Evolutionary conservation across 139 green algal species (phyloP).

Genomic region (Closterium sp.): DNA sequence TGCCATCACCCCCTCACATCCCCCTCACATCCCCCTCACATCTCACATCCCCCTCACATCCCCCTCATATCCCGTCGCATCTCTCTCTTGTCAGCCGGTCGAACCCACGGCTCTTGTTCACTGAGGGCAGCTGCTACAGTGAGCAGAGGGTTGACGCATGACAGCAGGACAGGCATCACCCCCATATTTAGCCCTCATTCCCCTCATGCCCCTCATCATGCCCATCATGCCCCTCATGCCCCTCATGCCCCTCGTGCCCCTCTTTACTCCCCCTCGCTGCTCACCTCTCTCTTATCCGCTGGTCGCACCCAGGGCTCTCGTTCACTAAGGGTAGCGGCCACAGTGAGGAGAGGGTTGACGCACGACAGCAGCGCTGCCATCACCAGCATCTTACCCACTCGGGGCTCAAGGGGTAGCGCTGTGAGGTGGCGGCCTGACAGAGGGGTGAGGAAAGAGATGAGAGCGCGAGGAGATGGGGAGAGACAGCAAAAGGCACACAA

Average conservation of each 20-base stretch:
- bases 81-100: conserved; percentile 29
- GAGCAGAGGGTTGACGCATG: background rate
- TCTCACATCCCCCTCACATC: too few species aligned
- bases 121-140: conserved; percentile 47
- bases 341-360: conserved; percentile 53
- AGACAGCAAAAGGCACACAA: too few species aligned
- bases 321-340: conserved; percentile 29
- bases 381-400: conserved; percentile 60
- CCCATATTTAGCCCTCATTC: background rate
- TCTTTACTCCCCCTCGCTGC: too few species aligned
- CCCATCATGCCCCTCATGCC: too few species aligned
- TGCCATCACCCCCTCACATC: background rate
- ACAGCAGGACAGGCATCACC: background rate
- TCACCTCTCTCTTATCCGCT: conserved; percentile 37
- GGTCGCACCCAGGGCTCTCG: conserved; percentile 27
- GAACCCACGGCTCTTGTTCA: conserved; percentile 12
- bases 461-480: background rate
- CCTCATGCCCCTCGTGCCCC: too few species aligned
- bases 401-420: conserved; percentile 53
- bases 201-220: too few species aligned
- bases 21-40: too few species aligned
- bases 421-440: conserved; percentile 45
- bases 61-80: background rate
- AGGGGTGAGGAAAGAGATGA: background rate
- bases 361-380: conserved; percentile 51